Evolutionary conservation across 176 grass and related monocot species (phyloP), one percentile per base, ranked within the genome.

Genomic region (Hyparrhenia diplandra): DNA sequence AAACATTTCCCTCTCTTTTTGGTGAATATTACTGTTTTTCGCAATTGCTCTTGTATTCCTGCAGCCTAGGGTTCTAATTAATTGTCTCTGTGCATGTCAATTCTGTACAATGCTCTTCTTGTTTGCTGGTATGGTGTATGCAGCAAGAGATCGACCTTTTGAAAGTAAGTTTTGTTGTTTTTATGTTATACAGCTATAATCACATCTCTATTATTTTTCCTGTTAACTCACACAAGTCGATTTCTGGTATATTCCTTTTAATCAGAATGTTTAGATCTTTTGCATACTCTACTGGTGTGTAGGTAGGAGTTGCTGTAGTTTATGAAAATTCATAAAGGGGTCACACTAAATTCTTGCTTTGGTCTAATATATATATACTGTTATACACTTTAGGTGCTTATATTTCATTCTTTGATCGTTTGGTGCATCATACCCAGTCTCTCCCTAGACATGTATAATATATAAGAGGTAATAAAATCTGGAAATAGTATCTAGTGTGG

Each of bases 81-180:
- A 74, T 55, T 74, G 37, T 93, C 42, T 77, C 91, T 87, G 31
- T 77, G 78, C 77, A 66, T 77, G 36, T 85, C 58, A 35, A 84
- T 82, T 60, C 25, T 71, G 29, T 46, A 61, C 84, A 31, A 81
- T 57, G 73, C 73, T 58, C 51, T 83, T 34, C 17, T 90, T 74
- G 71, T 69, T 57, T 64, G 43, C 42, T 82, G 73, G 9, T 78
- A 67, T 71, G 66, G 57, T 78, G 64, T 61, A 42, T 93, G 87
- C 90, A 99, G 96, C 96, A 99, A 99, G 96, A 99, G 86, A 99
- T 99, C 28, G 96, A 99, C 89, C 90, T 99, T 28, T 69, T 99
- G 54, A 99, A 99, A 94, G 96, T 95, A 99, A 76, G 76, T 80
- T 43, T 80, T 67, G 25, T 36, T 62, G 57, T 40, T 24, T 42